phyloP scores from a whole-genome alignment of 2,329 filamentous ascomycete species.

The Berkeleyomyces basicola region DNA sequence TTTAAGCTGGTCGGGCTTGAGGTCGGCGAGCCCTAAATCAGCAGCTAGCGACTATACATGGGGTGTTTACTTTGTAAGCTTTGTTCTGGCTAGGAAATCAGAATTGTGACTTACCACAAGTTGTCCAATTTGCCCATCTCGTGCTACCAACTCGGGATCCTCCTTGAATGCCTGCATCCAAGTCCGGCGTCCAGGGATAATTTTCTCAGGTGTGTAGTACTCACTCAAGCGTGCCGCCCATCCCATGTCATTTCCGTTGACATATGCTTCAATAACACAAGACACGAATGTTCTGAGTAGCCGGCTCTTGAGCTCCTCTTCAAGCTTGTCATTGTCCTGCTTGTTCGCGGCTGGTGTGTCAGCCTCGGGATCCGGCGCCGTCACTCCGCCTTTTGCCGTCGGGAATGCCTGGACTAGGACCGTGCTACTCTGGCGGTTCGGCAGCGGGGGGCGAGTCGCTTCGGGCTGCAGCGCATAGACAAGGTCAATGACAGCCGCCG shows the following conservation, averaged over 20 bases:
- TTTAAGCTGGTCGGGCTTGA: conserved; percentile 30
- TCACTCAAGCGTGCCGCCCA: conserved; percentile 53
- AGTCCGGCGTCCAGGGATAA: conserved; percentile 44
- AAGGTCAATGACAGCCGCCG: conserved; percentile 52
- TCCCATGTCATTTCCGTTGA: conserved; percentile 41
- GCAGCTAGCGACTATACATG: conserved; percentile 39
- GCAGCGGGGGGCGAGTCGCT: conserved; percentile 46
- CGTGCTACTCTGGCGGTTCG: conserved; percentile 40
- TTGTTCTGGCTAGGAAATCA: neutral
- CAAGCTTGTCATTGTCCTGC: conserved; percentile 32
- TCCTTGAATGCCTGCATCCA: conserved; percentile 48
- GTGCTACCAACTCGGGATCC: conserved; percentile 41
- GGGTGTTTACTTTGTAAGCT: neutral
- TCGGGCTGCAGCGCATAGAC: conserved; percentile 48
- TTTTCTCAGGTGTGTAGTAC: conserved; percentile 45
- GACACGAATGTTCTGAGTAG: conserved; percentile 64
- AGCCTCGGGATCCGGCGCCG: conserved; percentile 42
- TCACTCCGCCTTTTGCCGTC: conserved; percentile 18
- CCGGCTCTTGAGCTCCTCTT: conserved; percentile 43
- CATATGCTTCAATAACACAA: conserved; percentile 57
- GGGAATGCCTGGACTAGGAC: conserved; percentile 25
- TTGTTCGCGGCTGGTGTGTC: conserved; percentile 24
- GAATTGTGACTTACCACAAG: conserved; percentile 37
- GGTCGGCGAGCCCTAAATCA: conserved; percentile 38
- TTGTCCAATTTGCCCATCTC: conserved; percentile 54